phyloP scores from a whole-genome alignment of 1,284 basidiomycete species.

The Coriolopsis trogii region DNA sequence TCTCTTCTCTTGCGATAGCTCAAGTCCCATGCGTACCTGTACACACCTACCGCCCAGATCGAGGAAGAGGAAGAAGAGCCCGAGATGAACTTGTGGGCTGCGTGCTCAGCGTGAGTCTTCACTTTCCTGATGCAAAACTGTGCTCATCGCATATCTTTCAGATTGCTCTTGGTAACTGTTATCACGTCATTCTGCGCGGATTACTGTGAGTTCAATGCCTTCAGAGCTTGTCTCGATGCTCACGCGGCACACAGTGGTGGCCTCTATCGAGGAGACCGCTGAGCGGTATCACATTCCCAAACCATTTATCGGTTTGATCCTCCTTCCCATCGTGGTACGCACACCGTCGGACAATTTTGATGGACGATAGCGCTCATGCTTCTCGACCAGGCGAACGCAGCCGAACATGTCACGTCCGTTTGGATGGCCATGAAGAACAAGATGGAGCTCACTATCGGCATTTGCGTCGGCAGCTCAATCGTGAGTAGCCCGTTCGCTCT shows the following conservation, averaged over 20 bases:
- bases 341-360: neutral
- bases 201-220: conserved; percentile 51
- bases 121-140: neutral
- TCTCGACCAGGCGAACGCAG: conserved; percentile 63
- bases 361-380: neutral
- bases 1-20: conserved; percentile 43
- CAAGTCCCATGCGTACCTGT: conserved; percentile 34
- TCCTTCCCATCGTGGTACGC: conserved; percentile 73
- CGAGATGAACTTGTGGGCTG: conserved; percentile 72
- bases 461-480: conserved; percentile 90
- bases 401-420: conserved; percentile 81
- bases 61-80: conserved; percentile 54
- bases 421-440: conserved; percentile 92
- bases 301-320: conserved; percentile 76
- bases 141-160: conserved; percentile 28
- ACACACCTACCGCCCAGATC: conserved; percentile 24
- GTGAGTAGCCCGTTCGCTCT: conserved; percentile 43
- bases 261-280: conserved; percentile 89
- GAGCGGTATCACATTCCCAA: conserved; percentile 81
- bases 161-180: conserved; percentile 70
- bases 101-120: conserved; percentile 54
- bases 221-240: neutral
- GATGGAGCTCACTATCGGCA: conserved; percentile 87
- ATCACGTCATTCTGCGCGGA: conserved; percentile 89
- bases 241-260: conserved; percentile 61